Conservation (phyloP, 1,139 yeast genomes). For the Pichia sp. region DNA sequence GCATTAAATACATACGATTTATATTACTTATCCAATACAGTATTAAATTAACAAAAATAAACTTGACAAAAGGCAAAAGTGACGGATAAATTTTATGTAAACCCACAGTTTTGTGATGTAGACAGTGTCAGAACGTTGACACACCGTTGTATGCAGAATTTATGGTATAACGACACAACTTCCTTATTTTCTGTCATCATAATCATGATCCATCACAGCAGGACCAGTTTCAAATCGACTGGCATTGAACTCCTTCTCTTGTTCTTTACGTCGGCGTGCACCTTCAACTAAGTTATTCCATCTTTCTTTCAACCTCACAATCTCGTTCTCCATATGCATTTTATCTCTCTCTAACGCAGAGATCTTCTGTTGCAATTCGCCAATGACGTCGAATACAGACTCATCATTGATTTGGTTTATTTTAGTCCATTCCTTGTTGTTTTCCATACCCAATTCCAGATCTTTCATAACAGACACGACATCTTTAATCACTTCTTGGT, state of each 20-base stretch:
- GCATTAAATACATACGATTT: too few relatives aligned
- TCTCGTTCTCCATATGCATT: constrained; percentile 36
- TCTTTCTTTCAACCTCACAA: constrained; percentile 40
- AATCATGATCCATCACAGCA: neutral
- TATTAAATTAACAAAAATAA: too few relatives aligned
- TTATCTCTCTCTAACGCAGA: constrained; percentile 30
- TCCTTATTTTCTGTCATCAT: neutral
- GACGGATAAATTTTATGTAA: too few relatives aligned
- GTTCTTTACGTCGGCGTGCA: constrained; percentile 36
- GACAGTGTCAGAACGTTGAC: too few relatives aligned
- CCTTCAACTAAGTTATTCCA: constrained; percentile 50
- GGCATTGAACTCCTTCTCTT: constrained; percentile 9
- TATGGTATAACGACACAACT: too few relatives aligned
- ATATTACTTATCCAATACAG: too few relatives aligned
- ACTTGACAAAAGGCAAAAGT: too few relatives aligned
- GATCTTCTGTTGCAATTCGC: constrained; percentile 26
- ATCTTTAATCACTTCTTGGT: constrained; percentile 29
- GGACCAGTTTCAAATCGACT: neutral
- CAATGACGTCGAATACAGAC: constrained; percentile 16
- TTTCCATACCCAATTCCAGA: constrained; percentile 6
- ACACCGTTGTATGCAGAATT: too few relatives aligned
- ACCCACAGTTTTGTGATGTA: too few relatives aligned
- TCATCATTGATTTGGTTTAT: constrained; percentile 10
- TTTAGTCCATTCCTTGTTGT: constrained; percentile 6
- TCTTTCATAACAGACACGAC: constrained; percentile 17